These are phyloP conservation scores for Leccinum solheimii DNA, from an alignment of 1,284 basidiomycete genomes.

Conservation along the genomic window DNA sequence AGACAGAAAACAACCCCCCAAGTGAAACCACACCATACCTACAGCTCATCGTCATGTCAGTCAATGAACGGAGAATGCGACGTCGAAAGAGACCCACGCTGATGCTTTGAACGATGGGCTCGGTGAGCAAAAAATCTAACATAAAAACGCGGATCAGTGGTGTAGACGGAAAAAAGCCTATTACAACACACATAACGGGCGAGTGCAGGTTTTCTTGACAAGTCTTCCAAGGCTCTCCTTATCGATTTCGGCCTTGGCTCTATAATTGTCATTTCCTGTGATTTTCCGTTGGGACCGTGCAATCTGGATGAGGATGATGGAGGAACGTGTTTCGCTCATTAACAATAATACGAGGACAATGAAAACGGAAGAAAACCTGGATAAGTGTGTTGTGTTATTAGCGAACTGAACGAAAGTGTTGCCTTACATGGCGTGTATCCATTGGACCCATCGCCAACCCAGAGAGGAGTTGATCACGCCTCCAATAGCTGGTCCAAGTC, in stretches of 20 bases:
- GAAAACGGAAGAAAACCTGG: constrained; percentile 47
- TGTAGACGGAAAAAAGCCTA: background rate
- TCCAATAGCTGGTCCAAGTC: too few relatives aligned
- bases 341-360: constrained; percentile 48
- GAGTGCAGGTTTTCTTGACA: constrained; percentile 66
- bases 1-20: constrained; percentile 79
- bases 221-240: constrained; percentile 52
- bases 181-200: constrained; percentile 59
- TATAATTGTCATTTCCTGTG: constrained; percentile 60
- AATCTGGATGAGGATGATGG: constrained; percentile 59
- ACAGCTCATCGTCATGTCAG: background rate
- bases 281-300: constrained; percentile 61
- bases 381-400: background rate
- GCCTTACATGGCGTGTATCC: constrained; percentile 55
- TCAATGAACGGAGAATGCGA: background rate
- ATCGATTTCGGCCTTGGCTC: constrained; percentile 66
- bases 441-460: constrained; percentile 49
- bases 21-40: constrained; percentile 75
- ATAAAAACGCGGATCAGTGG: background rate
- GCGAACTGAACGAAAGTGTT: background rate
- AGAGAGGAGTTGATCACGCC: too few relatives aligned
- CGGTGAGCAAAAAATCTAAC: constrained; percentile 64
- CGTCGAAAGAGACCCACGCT: constrained; percentile 46
- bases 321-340: constrained; percentile 62
- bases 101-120: constrained; percentile 75